phyloP scores from a whole-genome alignment of 2,329 filamentous ascomycete species.

The Penicillium sp. region DNA sequence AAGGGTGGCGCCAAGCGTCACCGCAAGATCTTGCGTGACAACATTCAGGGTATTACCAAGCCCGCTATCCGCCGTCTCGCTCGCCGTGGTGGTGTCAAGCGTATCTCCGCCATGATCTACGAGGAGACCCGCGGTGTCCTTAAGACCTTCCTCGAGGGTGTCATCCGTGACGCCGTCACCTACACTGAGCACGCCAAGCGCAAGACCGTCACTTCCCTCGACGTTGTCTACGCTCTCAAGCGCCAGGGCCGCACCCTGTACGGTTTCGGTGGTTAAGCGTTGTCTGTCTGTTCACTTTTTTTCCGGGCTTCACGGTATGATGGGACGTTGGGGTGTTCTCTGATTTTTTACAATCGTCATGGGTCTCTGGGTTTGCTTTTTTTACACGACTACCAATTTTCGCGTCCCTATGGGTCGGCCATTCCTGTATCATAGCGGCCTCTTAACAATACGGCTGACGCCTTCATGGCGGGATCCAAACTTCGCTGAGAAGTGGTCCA shows the following conservation, averaged over 20 bases:
- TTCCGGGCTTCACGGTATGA: slow-evolving; percentile 45
- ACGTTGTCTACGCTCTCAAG: slow-evolving; percentile 64
- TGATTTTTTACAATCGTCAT: slow-evolving; percentile 40
- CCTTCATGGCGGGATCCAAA: slow-evolving; percentile 33
- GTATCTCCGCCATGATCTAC: slow-evolving; percentile 96
- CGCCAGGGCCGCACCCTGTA: slow-evolving; percentile 71
- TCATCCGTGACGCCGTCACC: slow-evolving; percentile 76
- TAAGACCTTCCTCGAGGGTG: slow-evolving; percentile 79
- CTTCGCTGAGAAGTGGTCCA: slow-evolving; percentile 21
- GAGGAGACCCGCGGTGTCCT: slow-evolving; percentile 79
- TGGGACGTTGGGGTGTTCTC: slow-evolving; percentile 46
- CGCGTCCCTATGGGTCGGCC: slow-evolving; percentile 34
- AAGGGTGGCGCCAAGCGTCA: slow-evolving; percentile 99
- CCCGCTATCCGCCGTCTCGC: slow-evolving; percentile 97
- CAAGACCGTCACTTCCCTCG: slow-evolving; percentile 55
- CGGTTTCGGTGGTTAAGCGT: slow-evolving; percentile 79
- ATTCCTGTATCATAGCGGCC: slow-evolving; percentile 46
- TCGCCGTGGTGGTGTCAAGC: slow-evolving; percentile 99
- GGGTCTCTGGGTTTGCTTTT: slow-evolving; percentile 45
- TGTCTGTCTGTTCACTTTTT: slow-evolving; percentile 38
- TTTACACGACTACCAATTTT: slow-evolving; percentile 37
- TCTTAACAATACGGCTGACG: slow-evolving; percentile 35
- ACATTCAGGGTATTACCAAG: slow-evolving; percentile 99
- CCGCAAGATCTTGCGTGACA: slow-evolving; percentile 98
- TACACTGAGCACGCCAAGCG: slow-evolving; percentile 83